Conservation (phyloP, 176 grass and related monocot genomes). For the Olyra latifolia region DNA sequence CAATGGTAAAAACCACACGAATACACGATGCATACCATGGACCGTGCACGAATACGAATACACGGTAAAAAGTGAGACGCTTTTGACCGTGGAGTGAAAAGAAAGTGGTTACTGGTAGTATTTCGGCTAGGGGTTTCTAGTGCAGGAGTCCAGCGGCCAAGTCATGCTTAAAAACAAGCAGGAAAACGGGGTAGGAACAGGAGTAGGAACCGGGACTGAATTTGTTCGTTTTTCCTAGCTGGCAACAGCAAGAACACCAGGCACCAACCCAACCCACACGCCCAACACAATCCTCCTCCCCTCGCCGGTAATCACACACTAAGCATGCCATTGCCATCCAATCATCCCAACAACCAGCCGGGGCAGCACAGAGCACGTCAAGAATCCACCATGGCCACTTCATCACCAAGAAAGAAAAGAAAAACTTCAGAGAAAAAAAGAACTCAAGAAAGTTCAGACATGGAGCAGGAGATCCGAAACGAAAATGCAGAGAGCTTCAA, state of each 20-base stretch:
- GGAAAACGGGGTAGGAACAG: not conserved
- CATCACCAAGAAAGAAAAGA: not conserved
- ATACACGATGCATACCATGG: too few species aligned
- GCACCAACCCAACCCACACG: constrained; percentile 46
- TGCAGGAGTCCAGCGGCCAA: not conserved
- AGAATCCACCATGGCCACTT: not conserved
- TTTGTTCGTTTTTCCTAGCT: constrained; percentile 36
- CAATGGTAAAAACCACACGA: too few species aligned
- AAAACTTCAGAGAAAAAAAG: too few species aligned
- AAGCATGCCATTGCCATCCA: constrained; percentile 43
- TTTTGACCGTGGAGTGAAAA: not conserved
- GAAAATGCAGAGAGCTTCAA: not conserved
- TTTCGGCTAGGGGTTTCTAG: too few species aligned
- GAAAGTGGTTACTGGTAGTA: not conserved
- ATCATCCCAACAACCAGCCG: constrained; percentile 34
- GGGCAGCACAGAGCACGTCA: not conserved
- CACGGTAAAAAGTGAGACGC: too few species aligned
- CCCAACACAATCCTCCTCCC: constrained; percentile 36
- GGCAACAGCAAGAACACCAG: constrained; percentile 54
- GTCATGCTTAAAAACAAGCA: not conserved
- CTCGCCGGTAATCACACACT: constrained; percentile 36
- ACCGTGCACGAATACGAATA: too few species aligned
- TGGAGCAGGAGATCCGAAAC: constrained; percentile 27
- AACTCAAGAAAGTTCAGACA: not conserved
- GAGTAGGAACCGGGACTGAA: not conserved